Evolutionary conservation across 768 basidiomycete genomes (phyloP), one percentile per base, ranked within the genome.

Genomic region (Trametes coccinea): DNA sequence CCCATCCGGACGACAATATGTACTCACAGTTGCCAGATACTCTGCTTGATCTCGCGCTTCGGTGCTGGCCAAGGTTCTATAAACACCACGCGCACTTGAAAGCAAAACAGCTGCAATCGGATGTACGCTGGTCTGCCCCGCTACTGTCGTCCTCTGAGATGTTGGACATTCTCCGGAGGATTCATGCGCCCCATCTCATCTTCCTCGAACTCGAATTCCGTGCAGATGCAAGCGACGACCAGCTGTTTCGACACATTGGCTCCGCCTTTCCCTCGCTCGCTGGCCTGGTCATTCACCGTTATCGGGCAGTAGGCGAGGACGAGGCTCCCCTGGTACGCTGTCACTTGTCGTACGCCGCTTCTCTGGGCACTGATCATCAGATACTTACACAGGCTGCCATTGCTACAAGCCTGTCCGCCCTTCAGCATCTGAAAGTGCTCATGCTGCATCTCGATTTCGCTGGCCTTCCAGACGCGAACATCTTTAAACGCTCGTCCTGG

Each of bases 31-130:
- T 54, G 16, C 29, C 43, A 4, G 4, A 14, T 16, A 11, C 53
- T 11, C 41, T 54, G 5, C 43, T 11, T 2, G 13, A 27, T 9
- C 43, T 54, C n/a, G 11, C 27, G 16, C 29, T 54, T 14, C 41
- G 53, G 16, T 54, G 53, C 16, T 54, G 53, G 53, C 53, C 53
- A 22, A 40, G 53, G 3, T 17, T 31, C 29, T 54, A 54, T 37
- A 39, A 53, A 34, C 30, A 54, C 17, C 53, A 54, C 16, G n/a
- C 14, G 8, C 8, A 5, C 11, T 33, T 44, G 5, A n/a, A 17
- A 3, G 30, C n/a, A 16, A 6, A n/a, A 4, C 4, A 31, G 11
- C 8, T 31, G 3, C 43, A 31, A 5, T 3, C 30, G 9, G 14
- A 9, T 9, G 29, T 45, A n/a, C 9, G 14, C 2, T 54, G 53